Evolutionary conservation across 768 basidiomycete species (phyloP).

Genomic region (Boletus rubescentipes): DNA sequence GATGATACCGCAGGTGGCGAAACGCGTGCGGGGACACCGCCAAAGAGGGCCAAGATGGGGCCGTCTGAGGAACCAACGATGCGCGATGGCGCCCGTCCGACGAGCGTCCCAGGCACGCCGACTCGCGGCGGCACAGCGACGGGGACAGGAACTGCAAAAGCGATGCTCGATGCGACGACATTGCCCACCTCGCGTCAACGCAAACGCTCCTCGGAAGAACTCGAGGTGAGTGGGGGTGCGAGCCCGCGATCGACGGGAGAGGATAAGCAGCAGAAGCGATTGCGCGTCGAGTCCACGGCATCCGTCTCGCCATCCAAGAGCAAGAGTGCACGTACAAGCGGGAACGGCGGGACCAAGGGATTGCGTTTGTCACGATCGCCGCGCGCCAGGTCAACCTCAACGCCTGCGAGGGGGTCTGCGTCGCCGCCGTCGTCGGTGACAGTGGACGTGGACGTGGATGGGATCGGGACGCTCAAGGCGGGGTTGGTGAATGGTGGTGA

Average conservation of each 20-base stretch:
- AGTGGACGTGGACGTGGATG: conserved; percentile 18
- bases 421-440: conserved; percentile 26
- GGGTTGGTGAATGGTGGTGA: conserved; percentile 32
- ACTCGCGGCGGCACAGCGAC: not conserved
- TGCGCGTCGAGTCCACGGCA: conserved; percentile 25
- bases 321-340: not conserved
- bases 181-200: conserved; percentile 29
- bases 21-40: conserved; percentile 35
- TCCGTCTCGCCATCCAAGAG: conserved; percentile 7
- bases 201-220: conserved; percentile 53
- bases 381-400: conserved; percentile 4
- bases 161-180: not conserved
- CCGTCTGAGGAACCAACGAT: conserved; percentile 1
- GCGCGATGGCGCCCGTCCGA: not conserved
- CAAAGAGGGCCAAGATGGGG: conserved; percentile 38
- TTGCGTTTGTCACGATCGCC: conserved; percentile 9
- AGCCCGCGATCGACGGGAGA: conserved; percentile 13
- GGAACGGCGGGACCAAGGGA: not conserved
- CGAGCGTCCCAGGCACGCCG: not conserved
- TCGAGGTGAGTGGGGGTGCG: conserved; percentile 27
- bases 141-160: not conserved
- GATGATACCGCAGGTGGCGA: not conserved
- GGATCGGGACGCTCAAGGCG: conserved; percentile 21
- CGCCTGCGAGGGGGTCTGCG: conserved; percentile 7
- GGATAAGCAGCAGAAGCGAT: conserved; percentile 28